These are phyloP conservation scores for Entamoeba dispar DNA, from an alignment of 208 protist species.

Conservation along the genomic window DNA sequence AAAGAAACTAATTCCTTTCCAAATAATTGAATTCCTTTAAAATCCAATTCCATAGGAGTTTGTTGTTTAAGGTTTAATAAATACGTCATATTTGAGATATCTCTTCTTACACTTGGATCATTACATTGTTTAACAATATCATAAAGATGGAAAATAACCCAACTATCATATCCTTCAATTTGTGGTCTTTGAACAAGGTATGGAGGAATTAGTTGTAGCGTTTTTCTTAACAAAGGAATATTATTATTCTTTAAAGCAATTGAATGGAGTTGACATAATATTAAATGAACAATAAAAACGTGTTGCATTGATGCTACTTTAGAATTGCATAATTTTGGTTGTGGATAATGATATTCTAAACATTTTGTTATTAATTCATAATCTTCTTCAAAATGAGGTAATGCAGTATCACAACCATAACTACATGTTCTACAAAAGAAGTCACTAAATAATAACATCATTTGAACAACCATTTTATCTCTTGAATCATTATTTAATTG, in stretches of 20 bases:
- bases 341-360: not conserved
- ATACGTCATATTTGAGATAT: not conserved
- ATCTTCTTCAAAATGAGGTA: not conserved
- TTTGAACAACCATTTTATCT: not conserved
- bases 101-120: not conserved
- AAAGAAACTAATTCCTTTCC: not conserved
- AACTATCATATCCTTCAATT: not conserved
- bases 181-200: not conserved
- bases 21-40: not conserved
- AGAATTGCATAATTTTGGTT: not conserved
- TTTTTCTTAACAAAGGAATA: not conserved
- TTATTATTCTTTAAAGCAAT: not conserved
- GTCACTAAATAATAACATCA: not conserved
- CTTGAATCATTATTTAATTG: not conserved
- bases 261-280: not conserved
- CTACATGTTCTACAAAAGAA: not conserved
- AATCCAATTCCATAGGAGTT: not conserved
- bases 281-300: not conserved
- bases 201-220: not conserved
- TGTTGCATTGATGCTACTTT: not conserved
- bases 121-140: not conserved
- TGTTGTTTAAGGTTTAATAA: not conserved
- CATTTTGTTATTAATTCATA: not conserved
- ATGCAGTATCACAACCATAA: not conserved
- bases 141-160: not conserved